Evolutionary conservation across 208 protist genomes (phyloP), one percentile per base, ranked within the genome.

Genomic region (Leishmania amazonensis): DNA sequence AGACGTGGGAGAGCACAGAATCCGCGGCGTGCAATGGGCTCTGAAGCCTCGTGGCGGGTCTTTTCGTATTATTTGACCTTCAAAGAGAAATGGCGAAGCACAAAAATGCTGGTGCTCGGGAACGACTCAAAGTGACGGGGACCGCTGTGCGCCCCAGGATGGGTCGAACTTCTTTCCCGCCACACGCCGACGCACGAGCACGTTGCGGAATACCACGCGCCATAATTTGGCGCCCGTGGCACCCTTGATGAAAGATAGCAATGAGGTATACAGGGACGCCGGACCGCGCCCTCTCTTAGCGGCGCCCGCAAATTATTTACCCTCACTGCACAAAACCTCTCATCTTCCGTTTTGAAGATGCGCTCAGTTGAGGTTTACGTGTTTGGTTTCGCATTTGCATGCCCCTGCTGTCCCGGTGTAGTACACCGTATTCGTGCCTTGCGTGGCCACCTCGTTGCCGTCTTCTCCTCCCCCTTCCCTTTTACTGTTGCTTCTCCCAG

Each of bases 41-140:
- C 58, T 42, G 89, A 84, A 1, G 65, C 68, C 13, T 70, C 13
- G 2, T 45, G 31, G 31, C 3, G 2, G 35, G 45, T 70, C 65
- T 42, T 45, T 45, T 70, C 15, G 0, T 70, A 6, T 35, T 68
- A 11, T 64, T 64, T 6, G 13, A 3, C 1, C 31, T 42, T 7
- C 35, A 24, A 40, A 31, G 1, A 24, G 31, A 45, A 42, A 24
- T 13, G 57, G 5, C 28, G 5, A 62, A 60, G 0, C 2, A 42
- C 13, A 11, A 71, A 71, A 71, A 45, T 21, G 38, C 65, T 45
- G 31, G 65, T 47, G 40, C 42, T 73, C 42, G 40, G 0, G 42
- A 73, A 73, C 24, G 19, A 49, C 35, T 73, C 6, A n/a, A 42
- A 45, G 67, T 31, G 15, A 49, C 67, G 24, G 21, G 21, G 6